These are phyloP conservation scores for Barnettozyma botsteinii DNA, from an alignment of 805 yeast species.

Conservation along the genomic window DNA sequence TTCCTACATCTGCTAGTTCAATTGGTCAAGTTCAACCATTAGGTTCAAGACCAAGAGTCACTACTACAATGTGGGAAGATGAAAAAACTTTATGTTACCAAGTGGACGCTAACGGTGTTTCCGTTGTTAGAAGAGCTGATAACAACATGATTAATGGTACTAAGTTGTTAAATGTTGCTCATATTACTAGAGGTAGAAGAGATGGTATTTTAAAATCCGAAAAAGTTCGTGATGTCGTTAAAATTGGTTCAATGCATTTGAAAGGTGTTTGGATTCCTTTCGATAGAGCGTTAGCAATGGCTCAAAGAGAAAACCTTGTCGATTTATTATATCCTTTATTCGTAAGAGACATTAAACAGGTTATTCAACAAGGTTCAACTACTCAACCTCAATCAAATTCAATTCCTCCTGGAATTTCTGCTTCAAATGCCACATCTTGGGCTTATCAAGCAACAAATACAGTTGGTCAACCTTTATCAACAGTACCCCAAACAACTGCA, in stretches of 20 bases:
- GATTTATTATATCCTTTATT: constrained; percentile 63
- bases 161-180: constrained; percentile 74
- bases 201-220: constrained; percentile 80
- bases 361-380: constrained; percentile 32
- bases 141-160: constrained; percentile 85
- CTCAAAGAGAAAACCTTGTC: constrained; percentile 70
- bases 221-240: constrained; percentile 71
- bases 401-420: constrained; percentile 1
- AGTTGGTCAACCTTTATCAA: constrained; percentile 12
- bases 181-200: constrained; percentile 81
- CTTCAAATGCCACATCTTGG: constrained; percentile 3
- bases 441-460: constrained; percentile 4
- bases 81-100: constrained; percentile 81
- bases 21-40: constrained; percentile 27
- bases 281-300: constrained; percentile 76
- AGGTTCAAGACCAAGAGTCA: constrained; percentile 49
- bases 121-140: constrained; percentile 80
- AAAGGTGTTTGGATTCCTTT: constrained; percentile 91
- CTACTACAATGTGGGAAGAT: constrained; percentile 90
- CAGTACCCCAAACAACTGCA: constrained; percentile 5
- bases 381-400: constrained; percentile 25
- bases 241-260: constrained; percentile 81
- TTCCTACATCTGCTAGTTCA: not conserved
- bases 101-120: constrained; percentile 75
- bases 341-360: constrained; percentile 63